A percentile compares a stretch with the other conserved stretches of the same genome.
These are phyloP conservation scores for Citrus sinensis DNA, from an alignment of 345 rosid species.

Conservation along the genomic window DVS_A1.0 CM039164.1:864501-865000, in stretches of 20 bases:
- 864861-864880: constrained; percentile 16
- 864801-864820: constrained; percentile 14
- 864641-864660: constrained; percentile 54
- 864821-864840: background rate
- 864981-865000: constrained; percentile 38
- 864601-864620: constrained; percentile 8
- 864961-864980: constrained; percentile 25
- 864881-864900: constrained; percentile 54
- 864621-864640: constrained; percentile 24
- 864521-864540: constrained; percentile 77
- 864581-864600: constrained; percentile 25
- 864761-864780: constrained; percentile 19
- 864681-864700: constrained; percentile 19
- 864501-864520: constrained; percentile 33
- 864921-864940: constrained; percentile 47
- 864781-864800: constrained; percentile 26
- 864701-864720: constrained; percentile 11
- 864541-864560: constrained; percentile 65
- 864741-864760: constrained; percentile 42
- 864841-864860: background rate
- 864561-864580: constrained; percentile 53
- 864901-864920: constrained; percentile 50
- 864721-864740: constrained; percentile 38
- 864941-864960: constrained; percentile 30
- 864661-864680: background rate